Evolutionary conservation across 257 asterid species (phyloP).

Genomic region (Solanum appendiculatum): DNA sequence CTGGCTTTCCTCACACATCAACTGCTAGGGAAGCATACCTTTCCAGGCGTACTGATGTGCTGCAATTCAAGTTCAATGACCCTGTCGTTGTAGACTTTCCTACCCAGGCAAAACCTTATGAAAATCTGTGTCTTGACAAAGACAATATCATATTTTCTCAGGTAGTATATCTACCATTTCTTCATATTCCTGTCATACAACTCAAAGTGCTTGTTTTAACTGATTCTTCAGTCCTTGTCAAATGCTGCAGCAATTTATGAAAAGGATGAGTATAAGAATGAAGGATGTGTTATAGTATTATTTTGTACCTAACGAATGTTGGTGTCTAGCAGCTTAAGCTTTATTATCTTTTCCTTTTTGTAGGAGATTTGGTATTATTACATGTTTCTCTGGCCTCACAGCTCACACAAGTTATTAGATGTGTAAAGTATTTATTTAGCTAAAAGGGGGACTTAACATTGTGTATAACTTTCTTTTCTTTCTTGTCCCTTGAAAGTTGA

Average conservation of each 20-base stretch:
- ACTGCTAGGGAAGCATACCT: constrained; percentile 54
- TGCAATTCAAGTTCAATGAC: constrained; percentile 50
- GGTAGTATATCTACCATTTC: constrained; percentile 23
- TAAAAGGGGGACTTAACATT: neutral
- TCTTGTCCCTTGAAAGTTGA: neutral
- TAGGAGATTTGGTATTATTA: neutral
- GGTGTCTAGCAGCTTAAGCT: neutral
- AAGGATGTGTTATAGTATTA: neutral
- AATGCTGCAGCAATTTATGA: neutral
- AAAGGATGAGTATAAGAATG: neutral
- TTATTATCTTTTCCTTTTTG: neutral
- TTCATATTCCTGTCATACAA: neutral
- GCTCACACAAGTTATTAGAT: neutral
- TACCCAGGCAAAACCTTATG: constrained; percentile 24
- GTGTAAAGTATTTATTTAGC: neutral
- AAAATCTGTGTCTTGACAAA: constrained; percentile 31
- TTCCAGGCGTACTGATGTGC: constrained; percentile 35
- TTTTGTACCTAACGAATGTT: neutral
- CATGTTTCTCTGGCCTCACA: neutral
- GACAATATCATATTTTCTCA: constrained; percentile 36
- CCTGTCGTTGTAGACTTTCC: constrained; percentile 18
- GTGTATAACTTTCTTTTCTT: neutral
- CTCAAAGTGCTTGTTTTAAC: neutral
- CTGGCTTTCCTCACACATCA: constrained; percentile 7
- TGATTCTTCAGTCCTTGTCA: neutral